phyloP scores from a whole-genome alignment of 305 asterid species.

The Fraxinus baroniana region DNA sequence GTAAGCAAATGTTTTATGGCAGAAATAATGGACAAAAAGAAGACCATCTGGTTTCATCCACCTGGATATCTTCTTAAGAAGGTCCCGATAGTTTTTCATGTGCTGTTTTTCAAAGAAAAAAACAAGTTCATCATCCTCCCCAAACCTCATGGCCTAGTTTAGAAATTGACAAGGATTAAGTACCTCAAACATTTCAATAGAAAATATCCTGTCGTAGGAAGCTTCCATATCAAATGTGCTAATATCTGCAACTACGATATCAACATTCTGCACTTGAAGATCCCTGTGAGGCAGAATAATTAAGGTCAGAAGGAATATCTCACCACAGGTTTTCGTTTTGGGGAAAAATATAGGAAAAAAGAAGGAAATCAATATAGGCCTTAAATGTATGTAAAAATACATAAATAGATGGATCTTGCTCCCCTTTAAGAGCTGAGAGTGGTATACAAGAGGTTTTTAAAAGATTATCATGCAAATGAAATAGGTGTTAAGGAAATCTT shows the following conservation, averaged over 20 bases:
- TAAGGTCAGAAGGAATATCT: background rate
- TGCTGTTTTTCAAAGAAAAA: slow-evolving; percentile 47
- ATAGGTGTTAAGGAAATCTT: background rate
- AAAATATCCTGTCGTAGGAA: slow-evolving; percentile 77
- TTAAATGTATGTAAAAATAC: background rate
- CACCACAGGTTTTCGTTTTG: background rate
- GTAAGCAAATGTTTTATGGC: slow-evolving; percentile 85
- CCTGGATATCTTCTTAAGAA: slow-evolving; percentile 74
- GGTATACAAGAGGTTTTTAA: background rate
- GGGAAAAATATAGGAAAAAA: background rate
- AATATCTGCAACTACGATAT: slow-evolving; percentile 76
- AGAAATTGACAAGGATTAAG: background rate
- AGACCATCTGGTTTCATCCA: slow-evolving; percentile 81
- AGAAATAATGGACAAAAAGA: slow-evolving; percentile 72
- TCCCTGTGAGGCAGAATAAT: slow-evolving; percentile 41
- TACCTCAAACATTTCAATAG: slow-evolving; percentile 96
- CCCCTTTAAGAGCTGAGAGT: background rate
- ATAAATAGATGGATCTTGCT: background rate
- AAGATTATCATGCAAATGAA: background rate
- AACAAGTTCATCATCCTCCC: slow-evolving; percentile 4
- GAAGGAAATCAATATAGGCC: background rate
- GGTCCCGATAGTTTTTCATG: slow-evolving; percentile 78
- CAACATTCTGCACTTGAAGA: slow-evolving; percentile 65
- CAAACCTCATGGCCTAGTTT: background rate
- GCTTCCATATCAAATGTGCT: slow-evolving; percentile 78